Evolutionary conservation across 192 early-diverging fungal genomes (phyloP).

Genomic region (Cetraspora pellucida): DNA sequence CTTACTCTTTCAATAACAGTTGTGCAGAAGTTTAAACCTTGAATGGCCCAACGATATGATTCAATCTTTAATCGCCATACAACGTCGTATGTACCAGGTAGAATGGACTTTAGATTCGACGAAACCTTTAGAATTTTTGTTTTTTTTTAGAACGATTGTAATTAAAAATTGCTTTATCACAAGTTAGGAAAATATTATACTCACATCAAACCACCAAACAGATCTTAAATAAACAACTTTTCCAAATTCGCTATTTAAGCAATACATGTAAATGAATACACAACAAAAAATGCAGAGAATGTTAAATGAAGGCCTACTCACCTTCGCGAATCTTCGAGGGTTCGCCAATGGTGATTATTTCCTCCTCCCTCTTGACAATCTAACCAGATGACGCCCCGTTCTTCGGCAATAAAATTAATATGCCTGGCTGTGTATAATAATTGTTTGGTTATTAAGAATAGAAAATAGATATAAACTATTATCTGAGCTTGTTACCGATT

Average conservation of each 20-base stretch:
- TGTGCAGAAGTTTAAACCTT: neutral
- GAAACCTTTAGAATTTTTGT: neutral
- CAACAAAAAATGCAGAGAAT: neutral
- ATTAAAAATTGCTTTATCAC: neutral
- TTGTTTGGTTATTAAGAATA: neutral
- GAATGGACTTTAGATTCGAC: neutral
- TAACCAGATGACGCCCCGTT: neutral
- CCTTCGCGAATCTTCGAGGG: neutral
- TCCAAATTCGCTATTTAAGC: neutral
- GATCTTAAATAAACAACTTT: neutral
- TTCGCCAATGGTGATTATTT: neutral
- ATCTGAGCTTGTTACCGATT: no score
- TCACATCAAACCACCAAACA: slow-evolving; percentile 12
- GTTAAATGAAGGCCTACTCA: neutral
- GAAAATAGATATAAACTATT: neutral
- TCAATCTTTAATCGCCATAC: neutral
- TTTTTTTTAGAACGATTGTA: neutral
- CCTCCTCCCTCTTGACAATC: neutral
- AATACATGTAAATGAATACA: no score
- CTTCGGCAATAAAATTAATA: slow-evolving; percentile 6
- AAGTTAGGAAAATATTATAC: neutral
- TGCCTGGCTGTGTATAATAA: neutral
- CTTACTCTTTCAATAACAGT: neutral
- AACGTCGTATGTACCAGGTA: neutral
- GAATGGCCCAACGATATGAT: neutral